Evolutionary conservation across 2,329 filamentous ascomycete species (phyloP), one percentile per base, ranked within the genome.

Genomic region (Fusarium chlamydosporum): DNA sequence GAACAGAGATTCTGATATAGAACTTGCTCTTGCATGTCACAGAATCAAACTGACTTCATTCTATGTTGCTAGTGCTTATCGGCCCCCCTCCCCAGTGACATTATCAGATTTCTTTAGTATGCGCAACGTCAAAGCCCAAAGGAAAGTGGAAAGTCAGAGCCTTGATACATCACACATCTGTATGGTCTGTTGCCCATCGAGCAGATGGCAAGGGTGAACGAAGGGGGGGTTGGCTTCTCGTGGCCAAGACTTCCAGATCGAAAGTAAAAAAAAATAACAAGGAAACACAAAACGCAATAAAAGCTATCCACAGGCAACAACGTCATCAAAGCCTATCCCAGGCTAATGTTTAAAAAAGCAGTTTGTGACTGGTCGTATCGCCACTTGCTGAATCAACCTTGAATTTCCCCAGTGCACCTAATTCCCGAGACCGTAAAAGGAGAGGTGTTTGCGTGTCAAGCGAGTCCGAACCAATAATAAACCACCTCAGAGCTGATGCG

Each of bases 361-460:
- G 66, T 72, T 75, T 55, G 72, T 74, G 76, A 74, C 74, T 76
- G 68, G 71, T 74, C 72, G 63, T 76, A 67, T 75, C 72, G 75
- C 73, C 76, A 76, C 74, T 67, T 73, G 65, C 67, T 70, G 69
- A 72, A 75, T 72, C 72, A 75, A 72, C 73, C 66, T 73, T 74
- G 35, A 70, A 70, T 74, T 70, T 73, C 67, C 69, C 72, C 71
- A 73, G 68, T 74, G 60, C 72, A 74, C 71, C 72, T 62, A 60
- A 58, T 60, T 74, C 69, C 67, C 69, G 66, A 58, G 66, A 61
- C 56, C 65, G 56, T 68, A 52, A 67, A 68, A 70, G 48, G 71
- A 64, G 56, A 59, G 70, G 68, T 64, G 67, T 71, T 63, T 64
- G 52, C 53, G 58, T 70, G 55, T 71, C 63, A 70, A 64, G 68